Conservation (phyloP, 2,329 filamentous ascomycete genomes). For the Colletotrichum somersetense region DNA sequence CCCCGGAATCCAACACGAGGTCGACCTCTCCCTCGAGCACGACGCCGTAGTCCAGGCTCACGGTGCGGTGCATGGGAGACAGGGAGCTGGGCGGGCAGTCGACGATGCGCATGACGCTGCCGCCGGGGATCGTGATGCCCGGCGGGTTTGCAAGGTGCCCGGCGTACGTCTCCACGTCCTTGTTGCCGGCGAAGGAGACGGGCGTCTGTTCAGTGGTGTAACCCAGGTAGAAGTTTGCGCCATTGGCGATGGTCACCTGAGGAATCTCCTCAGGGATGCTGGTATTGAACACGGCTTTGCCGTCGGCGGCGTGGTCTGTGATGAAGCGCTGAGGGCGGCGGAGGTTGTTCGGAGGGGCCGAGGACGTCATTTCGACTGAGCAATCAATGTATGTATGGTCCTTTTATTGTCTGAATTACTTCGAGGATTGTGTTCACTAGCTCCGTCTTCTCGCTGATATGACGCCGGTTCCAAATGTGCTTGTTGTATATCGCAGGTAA, state of each 20-base stretch:
- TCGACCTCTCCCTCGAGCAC: conserved; percentile 67
- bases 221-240: conserved; percentile 45
- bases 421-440: too few relatives aligned
- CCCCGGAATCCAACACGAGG: conserved; percentile 64
- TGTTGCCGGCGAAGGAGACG: conserved; percentile 38
- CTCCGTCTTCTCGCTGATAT: not conserved
- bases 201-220: conserved; percentile 48
- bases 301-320: conserved; percentile 51
- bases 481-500: not conserved
- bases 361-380: conserved; percentile 20
- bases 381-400: not conserved
- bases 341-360: conserved; percentile 17
- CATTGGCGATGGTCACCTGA: conserved; percentile 40
- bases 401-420: not conserved
- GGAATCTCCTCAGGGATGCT: conserved; percentile 44
- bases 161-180: conserved; percentile 46
- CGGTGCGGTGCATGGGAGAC: conserved; percentile 64
- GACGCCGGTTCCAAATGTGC: not conserved
- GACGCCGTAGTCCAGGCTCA: conserved; percentile 68
- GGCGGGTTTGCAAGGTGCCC: conserved; percentile 44
- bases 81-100: conserved; percentile 58
- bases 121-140: conserved; percentile 50
- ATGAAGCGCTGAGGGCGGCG: conserved; percentile 47
- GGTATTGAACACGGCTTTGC: conserved; percentile 52
- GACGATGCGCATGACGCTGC: conserved; percentile 61